Base-by-base conservation (phyloP, 345 rosid genomes). In the Eucalyptus paniculata region DNA sequence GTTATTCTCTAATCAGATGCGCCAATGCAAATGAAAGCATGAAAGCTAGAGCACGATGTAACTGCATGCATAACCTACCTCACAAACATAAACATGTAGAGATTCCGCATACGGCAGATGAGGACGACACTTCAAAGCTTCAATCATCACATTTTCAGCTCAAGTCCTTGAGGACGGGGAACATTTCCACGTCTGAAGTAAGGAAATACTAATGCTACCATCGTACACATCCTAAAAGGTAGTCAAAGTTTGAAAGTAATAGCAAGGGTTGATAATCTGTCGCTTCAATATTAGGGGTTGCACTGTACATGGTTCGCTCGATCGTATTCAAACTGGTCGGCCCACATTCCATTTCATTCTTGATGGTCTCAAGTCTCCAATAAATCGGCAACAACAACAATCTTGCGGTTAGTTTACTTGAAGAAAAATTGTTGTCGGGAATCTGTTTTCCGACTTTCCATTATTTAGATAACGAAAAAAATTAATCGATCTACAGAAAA, bases 351-450 rank as follows among this genome's bases (percentile, higher is more conserved):
- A 77, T 40, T 21, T 26, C 83, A 40, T 77, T 77, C 83, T 21
- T 40, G 83, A 24, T 40, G 30, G 47, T 40, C 85, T 77, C 47
- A 21, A 21, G 47, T 77, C 30, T 21, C 28, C 28, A 77, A 13
- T 40, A 21, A 37, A 77, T 21, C 8, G 69, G 4, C 8, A 37
- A 13, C 47, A 21, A 21, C 83, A 40, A 16, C 21, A 65, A 65
- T n/a, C 19, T 65, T 32, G 16, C 2, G 47, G 23, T 12, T 77
- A 13, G 28, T 6, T 77, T 21, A 45, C 23, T 40, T 1, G 16
- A 77, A 77, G 9, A 37, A 65, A 53, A 53, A 0, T 16, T n/a
- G 5, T n/a, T 15, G 0, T 4, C 1, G 21, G 28, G 42, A 19
- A 40, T 77, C 42, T 40, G 9, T 21, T 40, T 21, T 21, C 28